Conservation (phyloP, 78 protist genomes). For the Ministeria vibrans region DNA sequence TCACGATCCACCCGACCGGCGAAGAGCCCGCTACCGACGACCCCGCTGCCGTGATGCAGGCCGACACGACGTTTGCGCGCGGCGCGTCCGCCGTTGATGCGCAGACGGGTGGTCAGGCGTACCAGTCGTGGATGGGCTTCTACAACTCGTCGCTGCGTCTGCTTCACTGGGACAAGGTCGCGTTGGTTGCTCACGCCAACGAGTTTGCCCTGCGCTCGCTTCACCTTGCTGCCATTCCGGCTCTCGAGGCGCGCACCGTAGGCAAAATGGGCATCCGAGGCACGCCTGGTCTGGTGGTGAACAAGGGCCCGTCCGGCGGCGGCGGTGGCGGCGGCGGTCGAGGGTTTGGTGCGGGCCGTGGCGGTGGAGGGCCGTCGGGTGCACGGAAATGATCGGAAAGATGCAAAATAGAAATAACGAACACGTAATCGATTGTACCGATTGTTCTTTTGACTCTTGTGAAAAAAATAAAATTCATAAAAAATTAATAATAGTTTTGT, state of each 20-base stretch:
- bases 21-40: background rate
- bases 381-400: background rate
- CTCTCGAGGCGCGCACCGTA: constrained; percentile 25
- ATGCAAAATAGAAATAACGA: background rate
- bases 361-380: background rate
- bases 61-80: background rate
- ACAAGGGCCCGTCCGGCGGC: background rate
- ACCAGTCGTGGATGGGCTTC: constrained; percentile 52
- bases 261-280: constrained; percentile 52
- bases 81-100: too few species aligned
- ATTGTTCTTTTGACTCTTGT: background rate
- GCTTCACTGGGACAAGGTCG: constrained; percentile 14
- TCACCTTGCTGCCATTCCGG: constrained; percentile 4
- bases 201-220: background rate
- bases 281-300: constrained; percentile 28
- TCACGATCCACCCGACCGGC: background rate
- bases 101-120: background rate
- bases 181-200: constrained; percentile 26
- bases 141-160: constrained; percentile 20
- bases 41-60: background rate
- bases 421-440: background rate
- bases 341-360: constrained; percentile 13
- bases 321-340: constrained; percentile 13
- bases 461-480: background rate
- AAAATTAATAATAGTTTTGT: too few species aligned